Base-by-base conservation (phyloP, 2,329 filamentous ascomycete species). In the Hypoxylon sp. region DNA sequence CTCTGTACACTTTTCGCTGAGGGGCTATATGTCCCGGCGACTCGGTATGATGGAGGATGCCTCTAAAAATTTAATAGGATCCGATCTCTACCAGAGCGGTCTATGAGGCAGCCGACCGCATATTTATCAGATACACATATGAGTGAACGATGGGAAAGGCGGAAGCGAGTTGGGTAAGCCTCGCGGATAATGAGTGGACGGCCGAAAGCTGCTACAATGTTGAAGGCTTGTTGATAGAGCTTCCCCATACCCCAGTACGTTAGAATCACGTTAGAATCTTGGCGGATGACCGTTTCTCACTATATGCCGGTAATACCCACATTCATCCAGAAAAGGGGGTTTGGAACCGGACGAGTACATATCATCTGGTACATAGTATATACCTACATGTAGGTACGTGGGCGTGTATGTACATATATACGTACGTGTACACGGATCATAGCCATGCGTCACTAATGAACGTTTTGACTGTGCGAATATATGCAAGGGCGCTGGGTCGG, bases 91-190 rank as follows among this genome's bases (percentile, higher is more conserved):
- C 33, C 48, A 46, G 35, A 52, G 63, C 58, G 44, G 54, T 63
- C 63, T 67, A 59, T 54, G 47, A 58, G 63, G 55, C 63, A 63
- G 63, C 35, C 50, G 59, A 24, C 51, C 39, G 63, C 67, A 63
- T 67, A 33, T 14, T 13, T 46, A 55, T 54, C 33, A 24, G 10
- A 46, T 55, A 53, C 47, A 37, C 24, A 22, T 51, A 51, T 13
- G 29, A 5, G 14, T 9, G 52, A 13, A 5, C 11, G 52, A 24
- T 17, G 11, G 14, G 22, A 19, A 31, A 39, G 19, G 14, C 17
- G 11, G 33, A 44, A 48, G 44, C 31, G 29, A 26, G 39, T 14
- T 31, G 53, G 10, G 26, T 33, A 33, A 17, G 26, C 39, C 17
- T 44, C 39, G 39, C 6, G 9, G 39, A 22, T 11, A 11, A 44